phyloP scores from a whole-genome alignment of 2,329 filamentous ascomycete genomes.

The Talaromyces sp. region DNA sequence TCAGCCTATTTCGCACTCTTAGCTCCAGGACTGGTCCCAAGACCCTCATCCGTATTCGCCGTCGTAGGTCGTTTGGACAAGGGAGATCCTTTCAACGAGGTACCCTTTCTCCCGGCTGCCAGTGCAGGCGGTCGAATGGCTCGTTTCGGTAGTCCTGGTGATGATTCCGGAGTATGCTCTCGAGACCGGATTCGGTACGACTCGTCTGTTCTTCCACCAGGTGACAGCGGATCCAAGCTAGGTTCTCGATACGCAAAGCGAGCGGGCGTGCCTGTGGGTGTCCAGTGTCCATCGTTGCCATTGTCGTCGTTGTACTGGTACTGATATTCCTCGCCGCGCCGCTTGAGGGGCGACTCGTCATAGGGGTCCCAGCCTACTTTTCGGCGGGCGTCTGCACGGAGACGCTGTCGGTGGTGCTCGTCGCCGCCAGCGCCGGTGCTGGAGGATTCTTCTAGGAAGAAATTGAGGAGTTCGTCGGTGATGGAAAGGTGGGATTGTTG shows the following conservation, averaged over 20 bases:
- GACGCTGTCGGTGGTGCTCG: slow-evolving; percentile 54
- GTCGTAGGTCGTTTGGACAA: slow-evolving; percentile 27
- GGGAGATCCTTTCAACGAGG: slow-evolving; percentile 26
- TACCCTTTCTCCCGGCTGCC: slow-evolving; percentile 8
- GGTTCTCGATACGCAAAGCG: slow-evolving; percentile 18
- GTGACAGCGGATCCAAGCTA: slow-evolving; percentile 22
- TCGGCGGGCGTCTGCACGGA: slow-evolving; percentile 55
- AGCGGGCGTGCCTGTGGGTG: slow-evolving; percentile 17
- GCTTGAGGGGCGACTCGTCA: slow-evolving; percentile 64
- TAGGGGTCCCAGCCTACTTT: slow-evolving; percentile 68
- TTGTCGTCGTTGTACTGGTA: slow-evolving; percentile 31
- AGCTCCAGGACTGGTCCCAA: slow-evolving; percentile 23
- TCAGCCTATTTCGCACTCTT: background rate
- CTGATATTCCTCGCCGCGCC: slow-evolving; percentile 61
- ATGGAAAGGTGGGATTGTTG: slow-evolving; percentile 86
- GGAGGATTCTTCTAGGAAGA: slow-evolving; percentile 70
- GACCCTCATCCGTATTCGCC: slow-evolving; percentile 23
- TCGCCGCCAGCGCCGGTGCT: slow-evolving; percentile 62
- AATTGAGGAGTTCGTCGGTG: slow-evolving; percentile 80
- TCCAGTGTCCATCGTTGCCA: slow-evolving; percentile 13
- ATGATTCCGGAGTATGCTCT: slow-evolving; percentile 27
- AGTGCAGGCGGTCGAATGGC: background rate
- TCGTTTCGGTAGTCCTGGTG: slow-evolving; percentile 7
- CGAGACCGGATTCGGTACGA: slow-evolving; percentile 24
- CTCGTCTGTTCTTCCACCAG: slow-evolving; percentile 13